Evolutionary conservation across 257 asterid genomes (phyloP).

Genomic region (Henckelia pumila): DNA sequence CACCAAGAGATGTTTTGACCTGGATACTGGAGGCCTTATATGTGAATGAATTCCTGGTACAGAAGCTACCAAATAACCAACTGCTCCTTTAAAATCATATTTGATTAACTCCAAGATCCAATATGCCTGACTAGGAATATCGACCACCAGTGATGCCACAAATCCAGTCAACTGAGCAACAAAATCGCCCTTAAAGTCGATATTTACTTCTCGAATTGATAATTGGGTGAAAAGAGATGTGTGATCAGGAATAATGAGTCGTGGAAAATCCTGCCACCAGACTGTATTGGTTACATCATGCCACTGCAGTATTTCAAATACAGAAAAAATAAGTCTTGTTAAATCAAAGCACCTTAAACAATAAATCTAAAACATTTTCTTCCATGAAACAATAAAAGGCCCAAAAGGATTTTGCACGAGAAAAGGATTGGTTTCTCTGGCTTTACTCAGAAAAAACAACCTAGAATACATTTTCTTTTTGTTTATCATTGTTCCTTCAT

Average conservation of each 20-base stretch:
- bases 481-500: background rate
- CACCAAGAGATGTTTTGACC: slow-evolving; percentile 45
- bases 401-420: slow-evolving; percentile 11
- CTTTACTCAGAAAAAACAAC: slow-evolving; percentile 15
- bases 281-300: slow-evolving; percentile 72
- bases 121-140: slow-evolving; percentile 75
- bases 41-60: slow-evolving; percentile 75
- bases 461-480: slow-evolving; percentile 18
- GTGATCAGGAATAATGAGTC: slow-evolving; percentile 46
- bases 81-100: slow-evolving; percentile 61
- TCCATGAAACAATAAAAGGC: background rate
- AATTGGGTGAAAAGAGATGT: slow-evolving; percentile 62
- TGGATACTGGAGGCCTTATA: slow-evolving; percentile 40
- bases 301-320: slow-evolving; percentile 64
- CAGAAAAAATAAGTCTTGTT: slow-evolving; percentile 15
- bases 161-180: slow-evolving; percentile 83
- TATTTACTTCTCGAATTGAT: slow-evolving; percentile 37
- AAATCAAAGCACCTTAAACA: background rate
- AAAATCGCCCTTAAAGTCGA: slow-evolving; percentile 56
- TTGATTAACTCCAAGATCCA: slow-evolving; percentile 75
- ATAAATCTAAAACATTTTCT: slow-evolving; percentile 8
- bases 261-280: slow-evolving; percentile 97
- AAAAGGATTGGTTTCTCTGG: background rate
- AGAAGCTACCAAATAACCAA: slow-evolving; percentile 74
- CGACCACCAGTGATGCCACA: slow-evolving; percentile 67